phyloP scores from a whole-genome alignment of 2,329 filamentous ascomycete genomes.

The Epicoccum nigrum region DNA sequence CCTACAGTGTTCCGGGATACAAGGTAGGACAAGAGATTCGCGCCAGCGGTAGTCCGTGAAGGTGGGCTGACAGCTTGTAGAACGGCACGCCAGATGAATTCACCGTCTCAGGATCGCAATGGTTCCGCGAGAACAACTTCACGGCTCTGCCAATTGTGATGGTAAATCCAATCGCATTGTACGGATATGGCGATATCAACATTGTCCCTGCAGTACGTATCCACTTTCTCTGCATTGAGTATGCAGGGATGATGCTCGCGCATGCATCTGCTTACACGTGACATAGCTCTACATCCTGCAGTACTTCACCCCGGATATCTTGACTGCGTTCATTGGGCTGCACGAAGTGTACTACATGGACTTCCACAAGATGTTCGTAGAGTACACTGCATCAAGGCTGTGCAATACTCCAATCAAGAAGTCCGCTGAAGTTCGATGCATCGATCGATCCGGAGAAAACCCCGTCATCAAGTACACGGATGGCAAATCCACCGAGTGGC shows the following conservation, averaged over 20 bases:
- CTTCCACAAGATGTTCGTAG: conserved; percentile 45
- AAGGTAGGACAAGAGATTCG: conserved; percentile 34
- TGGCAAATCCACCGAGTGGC: conserved; percentile 39
- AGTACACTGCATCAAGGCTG: conserved; percentile 39
- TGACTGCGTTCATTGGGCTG: conserved; percentile 45
- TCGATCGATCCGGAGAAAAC: conserved; percentile 43
- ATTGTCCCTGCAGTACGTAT: conserved; percentile 47
- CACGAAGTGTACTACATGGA: conserved; percentile 48
- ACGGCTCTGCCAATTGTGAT: conserved; percentile 42
- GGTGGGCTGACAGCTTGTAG: conserved; percentile 32
- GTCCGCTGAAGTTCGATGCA: conserved; percentile 43
- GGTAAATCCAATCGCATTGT: conserved; percentile 45
- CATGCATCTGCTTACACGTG: conserved; percentile 35
- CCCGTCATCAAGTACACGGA: conserved; percentile 44
- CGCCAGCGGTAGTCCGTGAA: conserved; percentile 14
- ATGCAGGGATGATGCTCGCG: conserved; percentile 33
- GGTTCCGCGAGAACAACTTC: conserved; percentile 46
- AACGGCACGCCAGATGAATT: conserved; percentile 46
- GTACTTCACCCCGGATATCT: conserved; percentile 48
- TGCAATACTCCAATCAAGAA: conserved; percentile 43
- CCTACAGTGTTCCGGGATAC: conserved; percentile 41
- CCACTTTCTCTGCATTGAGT: conserved; percentile 13
- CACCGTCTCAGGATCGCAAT: conserved; percentile 43
- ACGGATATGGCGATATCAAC: conserved; percentile 48
- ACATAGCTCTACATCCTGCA: conserved; percentile 47